Base-by-base conservation (phyloP, 306 rosid genomes). In the Rosa multiflora region DNA sequence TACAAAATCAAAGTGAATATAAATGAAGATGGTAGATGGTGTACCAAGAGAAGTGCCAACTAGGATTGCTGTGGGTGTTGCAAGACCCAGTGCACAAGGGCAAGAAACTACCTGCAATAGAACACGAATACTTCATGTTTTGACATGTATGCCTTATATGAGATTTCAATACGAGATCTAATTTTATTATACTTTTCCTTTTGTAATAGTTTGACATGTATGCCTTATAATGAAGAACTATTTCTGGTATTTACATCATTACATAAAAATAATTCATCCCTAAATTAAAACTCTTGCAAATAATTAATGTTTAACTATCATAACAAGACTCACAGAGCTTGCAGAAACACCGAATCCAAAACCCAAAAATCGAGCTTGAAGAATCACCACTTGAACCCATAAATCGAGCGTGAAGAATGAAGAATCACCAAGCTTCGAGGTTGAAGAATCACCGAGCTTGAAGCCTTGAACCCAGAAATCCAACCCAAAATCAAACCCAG, bases 21-120 rank as follows among this genome's bases (percentile, higher is more conserved):
- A 64, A 15, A 68, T 44, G 70, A 80, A 79, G 71, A 75, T 23
- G 49, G 59, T 68, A 81, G 75, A 79, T 42, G 55, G 58, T 79
- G 32, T 87, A 93, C 98, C 98, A 58, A 93, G 93, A 55, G 98
- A 93, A 81, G 98, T 95, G 89, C 99, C 99, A 76, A 93, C 97
- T 71, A 96, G 89, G 85, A 93, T 96, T 82, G 99, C 97, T 47
- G 98, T 96, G 70, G 98, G 99, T 75, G 99, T 95, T 77, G 98
- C 99, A 74, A 95, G 97, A 85, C 99, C 99, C 83, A 95, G 74
- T 71, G 97, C 99, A 77, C 99, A 96, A 51, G 99, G 99, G 83
- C 98, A 96, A 81, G 98, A 96, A 79, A 96, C 98, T 76, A 96
- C 99, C 98, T 95, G 93, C 74, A 83, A 39, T 73, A 47, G 21